These are phyloP conservation scores for Knoxdaviesia capensis DNA, from an alignment of 2,329 filamentous ascomycete genomes.

Conservation along the genomic window DNA sequence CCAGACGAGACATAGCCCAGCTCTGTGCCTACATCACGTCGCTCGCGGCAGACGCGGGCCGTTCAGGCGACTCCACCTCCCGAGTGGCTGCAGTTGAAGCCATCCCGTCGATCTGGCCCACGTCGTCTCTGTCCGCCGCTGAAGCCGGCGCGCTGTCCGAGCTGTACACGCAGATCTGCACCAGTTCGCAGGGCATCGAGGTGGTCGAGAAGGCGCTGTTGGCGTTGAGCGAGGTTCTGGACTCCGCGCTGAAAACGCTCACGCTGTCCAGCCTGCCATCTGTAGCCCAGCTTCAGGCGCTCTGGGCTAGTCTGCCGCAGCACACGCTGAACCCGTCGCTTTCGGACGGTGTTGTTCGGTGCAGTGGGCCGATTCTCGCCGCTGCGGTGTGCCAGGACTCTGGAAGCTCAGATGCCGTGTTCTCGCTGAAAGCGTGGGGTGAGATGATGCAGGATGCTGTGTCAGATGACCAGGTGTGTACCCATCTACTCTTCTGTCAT, in stretches of 20 bases:
- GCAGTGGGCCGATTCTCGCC: constrained; percentile 23
- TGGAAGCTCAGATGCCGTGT: not conserved
- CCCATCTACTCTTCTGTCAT: no score
- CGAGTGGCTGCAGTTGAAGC: no score
- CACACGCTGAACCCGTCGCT: constrained; percentile 25
- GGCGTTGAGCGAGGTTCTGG: not conserved
- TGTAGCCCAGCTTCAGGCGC: constrained; percentile 13
- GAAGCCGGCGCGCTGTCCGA: no score
- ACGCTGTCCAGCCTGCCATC: constrained; percentile 16
- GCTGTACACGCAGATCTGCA: no score
- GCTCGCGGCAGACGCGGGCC: no score
- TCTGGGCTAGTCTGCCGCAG: constrained; percentile 20
- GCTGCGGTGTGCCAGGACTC: constrained; percentile 10
- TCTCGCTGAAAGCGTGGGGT: constrained; percentile 21
- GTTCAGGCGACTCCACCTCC: no score
- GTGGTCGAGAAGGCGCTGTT: not conserved
- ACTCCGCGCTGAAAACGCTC: no score
- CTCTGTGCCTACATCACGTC: no score
- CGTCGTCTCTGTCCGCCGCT: no score
- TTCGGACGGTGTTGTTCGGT: constrained; percentile 25
- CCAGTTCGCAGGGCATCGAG: not conserved
- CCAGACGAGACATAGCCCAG: no score
- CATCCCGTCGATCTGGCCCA: no score
- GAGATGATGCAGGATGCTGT: constrained; percentile 26
- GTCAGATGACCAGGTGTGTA: constrained; percentile 25